A percentile compares a stretch with the other conserved stretches of the same genome.
Conservation (phyloP, 2,329 filamentous ascomycete genomes). For the Arthrobotrys sinensis region DNA sequence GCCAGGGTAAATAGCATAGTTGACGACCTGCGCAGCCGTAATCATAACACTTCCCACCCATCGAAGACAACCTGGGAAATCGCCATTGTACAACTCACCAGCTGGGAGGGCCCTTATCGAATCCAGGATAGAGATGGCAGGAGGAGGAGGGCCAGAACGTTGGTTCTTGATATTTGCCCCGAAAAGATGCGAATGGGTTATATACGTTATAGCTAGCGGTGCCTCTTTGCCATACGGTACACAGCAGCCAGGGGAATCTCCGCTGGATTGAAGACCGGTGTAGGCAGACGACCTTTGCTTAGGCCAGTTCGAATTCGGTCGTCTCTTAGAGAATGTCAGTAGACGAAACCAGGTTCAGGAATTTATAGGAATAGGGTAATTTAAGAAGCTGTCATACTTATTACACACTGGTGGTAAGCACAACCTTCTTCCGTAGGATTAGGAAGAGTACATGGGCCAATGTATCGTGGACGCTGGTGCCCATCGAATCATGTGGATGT, state of each 20-base stretch:
- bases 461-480: conserved; percentile 28
- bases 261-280: conserved; percentile 23
- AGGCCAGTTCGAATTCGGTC: background rate
- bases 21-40: conserved; percentile 50
- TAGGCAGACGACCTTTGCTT: conserved; percentile 15
- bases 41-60: conserved; percentile 49
- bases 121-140: conserved; percentile 54
- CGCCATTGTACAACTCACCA: conserved; percentile 56
- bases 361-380: background rate
- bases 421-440: conserved; percentile 27
- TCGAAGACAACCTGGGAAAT: conserved; percentile 52
- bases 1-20: conserved; percentile 49
- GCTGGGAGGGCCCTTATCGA: conserved; percentile 42
- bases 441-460: conserved; percentile 21
- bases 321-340: conserved; percentile 19
- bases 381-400: conserved; percentile 49
- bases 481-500: conserved; percentile 59
- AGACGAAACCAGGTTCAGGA: conserved; percentile 8
- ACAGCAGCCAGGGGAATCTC: conserved; percentile 49
- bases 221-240: conserved; percentile 58
- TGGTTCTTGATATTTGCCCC: conserved; percentile 13
- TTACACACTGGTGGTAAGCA: conserved; percentile 23
- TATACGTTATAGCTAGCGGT: conserved; percentile 14
- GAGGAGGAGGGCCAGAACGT: conserved; percentile 50
- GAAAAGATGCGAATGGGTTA: conserved; percentile 34